Evolutionary conservation across 2,329 filamentous ascomycete genomes (phyloP).

Genomic region (Zopfia rhizophila): DNA sequence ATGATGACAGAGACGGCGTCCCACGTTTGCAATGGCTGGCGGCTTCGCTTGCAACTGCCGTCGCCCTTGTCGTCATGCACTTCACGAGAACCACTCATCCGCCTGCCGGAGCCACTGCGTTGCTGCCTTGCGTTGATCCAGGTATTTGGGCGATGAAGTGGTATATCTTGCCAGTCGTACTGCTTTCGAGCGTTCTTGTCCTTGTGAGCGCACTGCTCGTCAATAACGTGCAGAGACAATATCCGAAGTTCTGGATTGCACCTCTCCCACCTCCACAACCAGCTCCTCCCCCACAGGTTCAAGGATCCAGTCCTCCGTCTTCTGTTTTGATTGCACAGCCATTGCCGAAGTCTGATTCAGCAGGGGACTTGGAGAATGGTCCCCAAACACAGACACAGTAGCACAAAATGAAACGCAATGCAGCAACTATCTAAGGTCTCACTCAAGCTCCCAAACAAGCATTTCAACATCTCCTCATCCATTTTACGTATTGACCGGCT

Average conservation of each 20-base stretch:
- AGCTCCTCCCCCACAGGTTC: conserved; percentile 1
- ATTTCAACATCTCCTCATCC: no score
- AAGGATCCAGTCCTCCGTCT: no score
- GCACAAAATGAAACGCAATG: no score
- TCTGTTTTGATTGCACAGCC: no score
- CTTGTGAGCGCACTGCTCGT: conserved; percentile 52
- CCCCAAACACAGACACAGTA: no score
- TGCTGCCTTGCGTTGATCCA: conserved; percentile 54
- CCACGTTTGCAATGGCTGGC: conserved; percentile 55
- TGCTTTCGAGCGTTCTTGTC: conserved; percentile 54
- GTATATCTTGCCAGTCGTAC: conserved; percentile 55
- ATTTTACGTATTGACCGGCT: no score
- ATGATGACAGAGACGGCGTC: conserved; percentile 33
- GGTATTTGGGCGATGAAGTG: conserved; percentile 54
- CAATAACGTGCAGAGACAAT: conserved; percentile 58
- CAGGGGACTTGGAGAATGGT: no score
- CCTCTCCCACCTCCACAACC: conserved; percentile 37
- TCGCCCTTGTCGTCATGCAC: conserved; percentile 58
- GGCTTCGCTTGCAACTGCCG: conserved; percentile 54
- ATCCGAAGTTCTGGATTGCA: conserved; percentile 59
- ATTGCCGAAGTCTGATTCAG: no score
- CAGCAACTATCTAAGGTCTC: no score
- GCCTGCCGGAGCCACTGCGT: conserved; percentile 59
- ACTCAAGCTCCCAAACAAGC: no score
- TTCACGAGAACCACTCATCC: conserved; percentile 60